Evolutionary conservation across 2,329 filamentous ascomycete species (phyloP).

Genomic region (Blastomyces percursus): DNA sequence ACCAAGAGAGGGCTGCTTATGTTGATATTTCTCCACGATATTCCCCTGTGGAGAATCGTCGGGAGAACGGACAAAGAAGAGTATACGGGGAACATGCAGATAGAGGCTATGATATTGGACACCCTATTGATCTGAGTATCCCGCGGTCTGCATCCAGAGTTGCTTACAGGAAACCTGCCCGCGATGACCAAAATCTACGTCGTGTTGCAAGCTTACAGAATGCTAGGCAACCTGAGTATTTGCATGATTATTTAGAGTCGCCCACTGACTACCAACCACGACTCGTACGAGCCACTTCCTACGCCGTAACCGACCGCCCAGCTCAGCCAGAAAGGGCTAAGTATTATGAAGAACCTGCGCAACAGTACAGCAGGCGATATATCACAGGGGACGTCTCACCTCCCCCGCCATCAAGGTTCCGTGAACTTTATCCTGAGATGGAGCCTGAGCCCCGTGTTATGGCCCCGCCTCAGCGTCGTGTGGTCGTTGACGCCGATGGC

Average conservation of each 20-base stretch:
- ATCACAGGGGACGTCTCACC: slow-evolving; percentile 29
- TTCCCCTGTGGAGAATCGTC: slow-evolving; percentile 26
- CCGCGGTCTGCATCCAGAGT: slow-evolving; percentile 33
- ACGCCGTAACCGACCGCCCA: slow-evolving; percentile 31
- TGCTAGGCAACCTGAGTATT: slow-evolving; percentile 32
- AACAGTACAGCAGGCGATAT: slow-evolving; percentile 25
- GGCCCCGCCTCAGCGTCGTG: slow-evolving; percentile 49
- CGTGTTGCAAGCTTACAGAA: slow-evolving; percentile 39
- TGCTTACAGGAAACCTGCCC: slow-evolving; percentile 26
- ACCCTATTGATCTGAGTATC: slow-evolving; percentile 24
- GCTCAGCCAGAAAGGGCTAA: slow-evolving; percentile 24
- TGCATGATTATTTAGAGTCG: slow-evolving; percentile 35
- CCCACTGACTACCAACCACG: slow-evolving; percentile 29
- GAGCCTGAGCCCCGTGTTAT: slow-evolving; percentile 37
- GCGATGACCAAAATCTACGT: slow-evolving; percentile 37
- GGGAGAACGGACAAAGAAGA: slow-evolving; percentile 22
- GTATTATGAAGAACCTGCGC: slow-evolving; percentile 31
- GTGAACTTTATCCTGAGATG: slow-evolving; percentile 34
- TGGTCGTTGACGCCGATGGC: slow-evolving; percentile 73
- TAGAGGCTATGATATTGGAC: slow-evolving; percentile 18
- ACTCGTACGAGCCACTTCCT: slow-evolving; percentile 29
- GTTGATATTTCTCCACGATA: slow-evolving; percentile 36
- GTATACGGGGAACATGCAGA: slow-evolving; percentile 29
- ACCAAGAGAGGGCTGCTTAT: slow-evolving; percentile 38
- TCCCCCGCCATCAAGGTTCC: slow-evolving; percentile 24